phyloP scores from a whole-genome alignment of 805 yeast species.

The Brettanomyces bruxellensis region DNA sequence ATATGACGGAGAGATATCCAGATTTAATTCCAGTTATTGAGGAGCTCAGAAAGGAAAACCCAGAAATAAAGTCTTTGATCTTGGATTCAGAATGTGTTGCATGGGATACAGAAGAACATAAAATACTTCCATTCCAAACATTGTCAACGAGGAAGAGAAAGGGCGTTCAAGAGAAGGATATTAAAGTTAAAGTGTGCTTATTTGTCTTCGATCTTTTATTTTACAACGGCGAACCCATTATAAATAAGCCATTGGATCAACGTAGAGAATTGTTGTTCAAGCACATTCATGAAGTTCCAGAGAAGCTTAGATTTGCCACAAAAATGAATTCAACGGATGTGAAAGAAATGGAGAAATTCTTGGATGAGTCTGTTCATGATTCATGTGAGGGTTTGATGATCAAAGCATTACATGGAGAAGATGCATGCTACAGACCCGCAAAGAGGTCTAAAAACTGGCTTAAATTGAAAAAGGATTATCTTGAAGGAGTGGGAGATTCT shows the following conservation, averaged over 20 bases:
- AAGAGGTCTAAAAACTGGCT: conserved; percentile 94
- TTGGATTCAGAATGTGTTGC: conserved; percentile 97
- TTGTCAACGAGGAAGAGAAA: conserved; percentile 90
- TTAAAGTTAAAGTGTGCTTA: conserved; percentile 83
- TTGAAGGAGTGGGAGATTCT: conserved; percentile 94
- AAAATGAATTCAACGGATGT: conserved; percentile 58
- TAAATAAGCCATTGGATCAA: conserved; percentile 57
- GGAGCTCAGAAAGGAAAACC: conserved; percentile 27
- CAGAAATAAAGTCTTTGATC: conserved; percentile 48
- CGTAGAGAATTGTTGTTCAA: conserved; percentile 55
- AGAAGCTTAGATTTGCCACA: conserved; percentile 78
- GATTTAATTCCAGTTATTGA: conserved; percentile 68
- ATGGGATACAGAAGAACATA: conserved; percentile 73
- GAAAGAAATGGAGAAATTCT: conserved; percentile 69
- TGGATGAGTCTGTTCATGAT: conserved; percentile 84
- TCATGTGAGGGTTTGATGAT: conserved; percentile 97
- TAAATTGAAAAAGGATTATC: conserved; percentile 87
- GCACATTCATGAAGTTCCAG: conserved; percentile 52
- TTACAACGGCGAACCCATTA: conserved; percentile 62
- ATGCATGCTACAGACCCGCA: conserved; percentile 86
- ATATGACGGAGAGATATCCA: conserved; percentile 94
- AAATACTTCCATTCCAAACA: conserved; percentile 88
- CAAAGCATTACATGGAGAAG: conserved; percentile 72
- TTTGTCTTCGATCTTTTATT: conserved; percentile 86
- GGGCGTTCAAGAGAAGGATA: conserved; percentile 79